Evolutionary conservation across 2,329 filamentous ascomycete genomes (phyloP), one percentile per base, ranked within the genome.

Genomic region (Verticillium tricorpus): DNA sequence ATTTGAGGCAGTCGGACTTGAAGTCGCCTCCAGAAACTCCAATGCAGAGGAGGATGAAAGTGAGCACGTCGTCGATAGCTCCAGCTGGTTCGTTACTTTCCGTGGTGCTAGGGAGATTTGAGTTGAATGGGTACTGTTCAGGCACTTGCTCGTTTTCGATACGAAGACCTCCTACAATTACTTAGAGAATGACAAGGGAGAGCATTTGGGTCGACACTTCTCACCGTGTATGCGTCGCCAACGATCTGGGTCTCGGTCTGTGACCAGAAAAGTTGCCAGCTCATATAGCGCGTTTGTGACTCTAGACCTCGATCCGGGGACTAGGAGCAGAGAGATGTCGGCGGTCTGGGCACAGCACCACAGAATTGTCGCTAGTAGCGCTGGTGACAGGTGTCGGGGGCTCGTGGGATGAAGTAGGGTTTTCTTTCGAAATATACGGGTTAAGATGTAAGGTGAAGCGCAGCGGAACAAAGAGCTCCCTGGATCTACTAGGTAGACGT

Each of bases 261-360:
- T 69, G 50, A 76, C 70, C 3, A 77, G 64, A 2, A 69, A 69
- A 3, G 72, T 75, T 4, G 74, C 70, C 9, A 77, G 62, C 31
- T 73, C 72, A 58, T 76, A 80, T 61, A 71, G 66, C 62, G 68
- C 77, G 66, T 72, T 76, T 64, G 69, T 75, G 7, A 77, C 74
- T 45, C 74, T 73, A 12, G 75, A 72, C 17, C 78, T 71, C 2
- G 76, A 74, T 0, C 77, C 77, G 8, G 75, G 77, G 0, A 77
- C 71, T 22, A 77, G 71, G 9, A 81, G 73, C 19, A 78, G 66
- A 32, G 73, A 74, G 57, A 78, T 77, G 58, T 81, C 78, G 1
- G 79, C 78, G 12, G 78, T 82, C 61, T 82, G 78, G 0, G 78
- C 76, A 11, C 77, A 75, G 55, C 76, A 78, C 76, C 80, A 83